Percentiles rank a stretch among this genome's conserved stretches.
These are phyloP conservation scores for Coleophoma eucalyptorum DNA, from an alignment of 2,329 filamentous ascomycete species.

Conservation along the genomic window DNA sequence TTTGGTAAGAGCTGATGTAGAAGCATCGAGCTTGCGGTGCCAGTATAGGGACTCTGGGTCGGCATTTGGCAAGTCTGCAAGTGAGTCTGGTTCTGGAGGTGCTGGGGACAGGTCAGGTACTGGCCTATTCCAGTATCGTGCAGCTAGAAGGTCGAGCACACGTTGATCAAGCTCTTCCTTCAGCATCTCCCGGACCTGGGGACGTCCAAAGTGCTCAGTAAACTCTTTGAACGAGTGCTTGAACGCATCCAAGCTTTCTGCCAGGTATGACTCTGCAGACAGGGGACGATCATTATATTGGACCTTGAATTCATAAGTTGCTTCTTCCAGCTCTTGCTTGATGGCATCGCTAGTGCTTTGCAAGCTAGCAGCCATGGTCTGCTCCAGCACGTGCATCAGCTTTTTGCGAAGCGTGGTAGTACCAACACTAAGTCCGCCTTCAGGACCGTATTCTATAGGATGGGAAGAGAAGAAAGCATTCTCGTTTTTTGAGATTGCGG, in stretches of 20 bases:
- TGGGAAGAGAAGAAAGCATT: conserved; percentile 82
- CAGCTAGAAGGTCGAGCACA: conserved; percentile 87
- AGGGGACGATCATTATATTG: conserved; percentile 97
- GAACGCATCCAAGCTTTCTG: conserved; percentile 91
- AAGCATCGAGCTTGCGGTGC: conserved; percentile 91
- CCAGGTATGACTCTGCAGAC: conserved; percentile 93
- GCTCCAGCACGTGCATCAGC: conserved; percentile 93
- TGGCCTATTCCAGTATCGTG: conserved; percentile 96
- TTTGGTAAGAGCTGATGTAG: conserved; percentile 85
- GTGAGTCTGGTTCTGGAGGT: conserved; percentile 64
- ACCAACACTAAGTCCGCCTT: conserved; percentile 71
- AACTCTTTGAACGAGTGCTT: conserved; percentile 98
- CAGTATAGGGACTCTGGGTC: conserved; percentile 85
- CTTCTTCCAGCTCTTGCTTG: conserved; percentile 90
- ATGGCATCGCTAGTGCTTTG: conserved; percentile 90
- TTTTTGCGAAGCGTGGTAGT: conserved; percentile 88
- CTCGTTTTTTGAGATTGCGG: conserved; percentile 83
- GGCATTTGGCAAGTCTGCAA: conserved; percentile 78
- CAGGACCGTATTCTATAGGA: conserved; percentile 72
- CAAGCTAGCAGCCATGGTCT: conserved; percentile 92
- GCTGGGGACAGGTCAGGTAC: conserved; percentile 74
- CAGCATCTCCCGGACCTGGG: conserved; percentile 83
- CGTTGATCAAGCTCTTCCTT: conserved; percentile 94
- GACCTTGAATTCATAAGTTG: conserved; percentile 98
- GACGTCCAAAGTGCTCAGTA: conserved; percentile 81